Base-by-base conservation (phyloP, 2,329 filamentous ascomycete genomes). In the Diaporthe velutina region DNA sequence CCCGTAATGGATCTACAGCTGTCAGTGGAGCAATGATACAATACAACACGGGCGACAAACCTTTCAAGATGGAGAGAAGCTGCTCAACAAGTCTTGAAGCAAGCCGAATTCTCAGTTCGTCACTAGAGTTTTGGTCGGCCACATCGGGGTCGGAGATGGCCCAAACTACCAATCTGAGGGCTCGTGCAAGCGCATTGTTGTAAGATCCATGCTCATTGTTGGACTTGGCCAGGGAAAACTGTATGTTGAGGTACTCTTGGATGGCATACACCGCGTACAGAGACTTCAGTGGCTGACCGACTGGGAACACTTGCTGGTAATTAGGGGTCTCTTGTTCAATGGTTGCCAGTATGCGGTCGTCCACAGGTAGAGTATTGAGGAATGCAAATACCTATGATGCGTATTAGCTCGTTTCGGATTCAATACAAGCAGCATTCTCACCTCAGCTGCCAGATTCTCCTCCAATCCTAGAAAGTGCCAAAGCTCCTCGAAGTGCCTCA, bases 401-500 rank as follows among this genome's bases (percentile, higher is more conserved):
- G 4, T 54, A 71, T 81, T 52, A 81, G 81, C 72, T 73, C 15
- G 13, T 12, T 64, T 22, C 1, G 52, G 5, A 4, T 5, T 4
- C 3, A 61, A 10, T 10, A 57, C 48, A 42, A 48, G 54, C 13
- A 70, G 60, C 1, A 3, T 8, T 75, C 83, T 78, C 86, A 93
- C 92, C 86, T 94, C 92, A 80, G 89, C 86, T 9, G 94, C 92
- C 55, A 95, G 85, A 67, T 85, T 87, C 74, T 96, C 92, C 58
- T 94, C 90, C 84, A 96, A 90, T 77, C 92, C 91, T 71, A 98
- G 87, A 79, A 96, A 93, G 57, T 91, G 90, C 88, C 97, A 98
- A 33, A 99, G 85, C 76, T 96, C 92, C 71, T 94, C 90, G 79
- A 98, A 98, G 82, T 97, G 94, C 74, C 92, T 89, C 78, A 97